Percentiles rank a stretch among this genome's conserved stretches.
Conservation (phyloP, 2,329 filamentous ascomycete genomes). For the Hymenotorrendiella dingleyae region DNA sequence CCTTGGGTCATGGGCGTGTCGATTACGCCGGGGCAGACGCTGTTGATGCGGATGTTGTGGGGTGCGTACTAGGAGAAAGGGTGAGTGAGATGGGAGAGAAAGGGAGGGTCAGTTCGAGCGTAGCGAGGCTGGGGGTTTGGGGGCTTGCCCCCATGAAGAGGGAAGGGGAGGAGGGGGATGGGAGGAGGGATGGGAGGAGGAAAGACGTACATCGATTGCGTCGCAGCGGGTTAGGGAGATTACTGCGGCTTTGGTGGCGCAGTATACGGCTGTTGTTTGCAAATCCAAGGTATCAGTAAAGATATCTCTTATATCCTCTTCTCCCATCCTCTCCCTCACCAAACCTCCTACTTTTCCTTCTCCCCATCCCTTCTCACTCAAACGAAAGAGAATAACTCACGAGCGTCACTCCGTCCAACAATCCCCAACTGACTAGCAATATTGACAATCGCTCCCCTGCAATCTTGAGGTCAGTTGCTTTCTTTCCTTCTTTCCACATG, state of each 20-base stretch:
- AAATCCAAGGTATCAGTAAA: background rate
- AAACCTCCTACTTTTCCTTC: background rate
- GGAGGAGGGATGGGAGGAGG: background rate
- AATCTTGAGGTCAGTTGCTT: too few species aligned
- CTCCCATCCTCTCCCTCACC: background rate
- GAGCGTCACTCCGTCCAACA: conserved; percentile 36
- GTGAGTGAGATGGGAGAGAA: too few species aligned
- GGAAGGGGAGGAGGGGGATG: too few species aligned
- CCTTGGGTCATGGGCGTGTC: conserved; percentile 39
- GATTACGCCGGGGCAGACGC: conserved; percentile 41
- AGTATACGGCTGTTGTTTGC: conserved; percentile 36
- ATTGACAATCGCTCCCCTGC: conserved; percentile 40
- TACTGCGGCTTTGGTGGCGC: conserved; percentile 40
- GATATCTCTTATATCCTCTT: background rate
- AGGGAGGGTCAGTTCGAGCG: background rate
- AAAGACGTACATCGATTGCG: conserved; percentile 38
- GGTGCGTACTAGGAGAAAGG: conserved; percentile 35
- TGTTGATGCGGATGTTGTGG: conserved; percentile 40
- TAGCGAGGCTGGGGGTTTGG: conserved; percentile 38
- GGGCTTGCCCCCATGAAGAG: conserved; percentile 37
- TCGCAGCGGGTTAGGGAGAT: conserved; percentile 41
- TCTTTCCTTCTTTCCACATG: background rate
- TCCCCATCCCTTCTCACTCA: background rate
- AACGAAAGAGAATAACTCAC: conserved; percentile 26
- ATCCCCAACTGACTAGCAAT: conserved; percentile 39